These are phyloP conservation scores for Hebeloma cylindrosporum DNA, from an alignment of 768 basidiomycete species.

Conservation along the genomic window DNA sequence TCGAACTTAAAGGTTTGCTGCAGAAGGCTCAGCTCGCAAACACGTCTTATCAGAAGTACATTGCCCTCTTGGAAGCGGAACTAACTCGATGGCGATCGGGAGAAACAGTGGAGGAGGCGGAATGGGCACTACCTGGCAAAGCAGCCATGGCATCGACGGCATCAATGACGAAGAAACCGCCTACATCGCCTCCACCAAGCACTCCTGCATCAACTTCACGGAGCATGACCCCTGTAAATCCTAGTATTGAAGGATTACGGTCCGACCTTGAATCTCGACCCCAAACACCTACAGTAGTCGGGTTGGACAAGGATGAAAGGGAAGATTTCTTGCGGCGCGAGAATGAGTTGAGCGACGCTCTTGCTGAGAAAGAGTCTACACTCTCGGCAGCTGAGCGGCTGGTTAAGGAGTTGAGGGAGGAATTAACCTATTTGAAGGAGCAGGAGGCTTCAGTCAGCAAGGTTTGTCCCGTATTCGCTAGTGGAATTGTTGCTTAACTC, in stretches of 20 bases:
- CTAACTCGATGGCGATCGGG: slow-evolving; percentile 87
- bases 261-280: slow-evolving; percentile 80
- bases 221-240: slow-evolving; percentile 73
- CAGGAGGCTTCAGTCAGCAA: slow-evolving; percentile 79
- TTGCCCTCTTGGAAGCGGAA: slow-evolving; percentile 89
- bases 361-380: slow-evolving; percentile 89
- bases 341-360: slow-evolving; percentile 91
- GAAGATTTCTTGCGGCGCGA: slow-evolving; percentile 96
- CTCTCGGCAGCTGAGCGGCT: slow-evolving; percentile 81
- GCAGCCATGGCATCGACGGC: slow-evolving; percentile 46
- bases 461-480: slow-evolving; percentile 39
- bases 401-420: slow-evolving; percentile 85
- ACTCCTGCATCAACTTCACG: slow-evolving; percentile 49
- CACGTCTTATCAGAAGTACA: slow-evolving; percentile 80
- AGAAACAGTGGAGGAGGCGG: slow-evolving; percentile 75
- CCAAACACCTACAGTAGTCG: slow-evolving; percentile 86
- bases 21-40: slow-evolving; percentile 88
- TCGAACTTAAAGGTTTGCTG: slow-evolving; percentile 91
- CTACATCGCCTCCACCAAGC: slow-evolving; percentile 64
- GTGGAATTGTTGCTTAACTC: background rate
- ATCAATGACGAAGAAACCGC: slow-evolving; percentile 60
- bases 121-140: slow-evolving; percentile 79
- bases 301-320: slow-evolving; percentile 92
- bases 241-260: slow-evolving; percentile 68
- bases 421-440: slow-evolving; percentile 87